A percentile compares a stretch with the other conserved stretches of the same genome.
Conservation (phyloP, 805 yeast species). For the Cyberlindnera veronae region DNA sequence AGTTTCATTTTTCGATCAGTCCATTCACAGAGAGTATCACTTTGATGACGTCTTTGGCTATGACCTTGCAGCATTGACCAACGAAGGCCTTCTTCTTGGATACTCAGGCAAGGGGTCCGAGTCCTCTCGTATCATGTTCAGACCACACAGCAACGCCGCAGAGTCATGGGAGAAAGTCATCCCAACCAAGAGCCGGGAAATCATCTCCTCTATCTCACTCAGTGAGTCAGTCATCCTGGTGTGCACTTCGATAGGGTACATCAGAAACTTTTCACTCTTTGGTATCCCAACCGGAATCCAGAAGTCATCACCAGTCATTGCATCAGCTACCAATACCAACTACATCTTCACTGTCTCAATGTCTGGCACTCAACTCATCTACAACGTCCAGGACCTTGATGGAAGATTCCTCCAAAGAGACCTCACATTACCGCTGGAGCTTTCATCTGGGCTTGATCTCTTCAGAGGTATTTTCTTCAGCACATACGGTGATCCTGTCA, state of each 20-base stretch:
- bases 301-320: slow-evolving; percentile 67
- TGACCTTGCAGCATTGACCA: slow-evolving; percentile 73
- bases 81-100: slow-evolving; percentile 63
- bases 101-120: slow-evolving; percentile 36
- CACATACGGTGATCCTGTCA: slow-evolving; percentile 84
- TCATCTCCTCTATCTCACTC: slow-evolving; percentile 66
- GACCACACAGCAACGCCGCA: slow-evolving; percentile 62
- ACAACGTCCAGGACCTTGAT: slow-evolving; percentile 46
- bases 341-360: slow-evolving; percentile 31
- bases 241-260: slow-evolving; percentile 73
- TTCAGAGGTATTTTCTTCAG: slow-evolving; percentile 77
- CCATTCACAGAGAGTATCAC: slow-evolving; percentile 74
- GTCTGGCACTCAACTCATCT: slow-evolving; percentile 28
- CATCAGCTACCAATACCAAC: slow-evolving; percentile 33
- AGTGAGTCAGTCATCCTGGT: slow-evolving; percentile 57
- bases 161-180: slow-evolving; percentile 71
- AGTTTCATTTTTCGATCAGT: slow-evolving; percentile 80
- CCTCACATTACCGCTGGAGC: slow-evolving; percentile 40
- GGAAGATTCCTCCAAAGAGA: slow-evolving; percentile 46
- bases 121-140: slow-evolving; percentile 50
- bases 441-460: slow-evolving; percentile 27
- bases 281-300: slow-evolving; percentile 74
- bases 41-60: slow-evolving; percentile 71
- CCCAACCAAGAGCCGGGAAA: slow-evolving; percentile 50
- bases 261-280: slow-evolving; percentile 63